A percentile compares a stretch with the other conserved stretches of the same genome.
Conservation (phyloP, 2,329 filamentous ascomycete species). For the Colletotrichum sp. region DNA sequence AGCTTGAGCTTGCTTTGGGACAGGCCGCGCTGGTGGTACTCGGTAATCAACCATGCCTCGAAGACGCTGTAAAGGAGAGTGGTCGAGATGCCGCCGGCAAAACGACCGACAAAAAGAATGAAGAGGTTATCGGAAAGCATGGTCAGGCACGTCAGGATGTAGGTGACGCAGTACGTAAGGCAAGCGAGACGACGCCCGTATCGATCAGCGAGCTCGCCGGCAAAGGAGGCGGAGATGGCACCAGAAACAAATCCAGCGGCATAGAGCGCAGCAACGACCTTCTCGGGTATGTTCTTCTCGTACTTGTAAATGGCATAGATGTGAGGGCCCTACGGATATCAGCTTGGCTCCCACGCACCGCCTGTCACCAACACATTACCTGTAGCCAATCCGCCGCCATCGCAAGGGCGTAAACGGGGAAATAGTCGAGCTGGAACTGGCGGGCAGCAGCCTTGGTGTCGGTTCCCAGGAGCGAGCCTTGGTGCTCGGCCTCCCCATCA, state of each 20-base stretch:
- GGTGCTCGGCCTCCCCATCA: conserved; percentile 8
- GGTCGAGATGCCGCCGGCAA: conserved; percentile 59
- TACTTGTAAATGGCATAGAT: conserved; percentile 59
- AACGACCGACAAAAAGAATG: conserved; percentile 57
- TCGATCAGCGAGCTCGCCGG: conserved; percentile 43
- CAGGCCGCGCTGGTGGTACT: conserved; percentile 54
- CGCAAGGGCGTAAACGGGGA: conserved; percentile 31
- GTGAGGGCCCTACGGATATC: conserved; percentile 42
- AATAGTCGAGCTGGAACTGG: conserved; percentile 27
- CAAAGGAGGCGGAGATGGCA: conserved; percentile 47
- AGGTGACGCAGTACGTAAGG: conserved; percentile 57
- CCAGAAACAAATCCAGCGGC: conserved; percentile 53
- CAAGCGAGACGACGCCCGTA: conserved; percentile 56
- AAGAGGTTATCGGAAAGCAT: conserved; percentile 47
- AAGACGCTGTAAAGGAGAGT: conserved; percentile 64
- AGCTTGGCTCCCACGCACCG: not conserved
- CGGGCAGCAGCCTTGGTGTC: conserved; percentile 13
- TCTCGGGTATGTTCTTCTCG: conserved; percentile 49
- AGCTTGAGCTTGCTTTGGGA: conserved; percentile 45
- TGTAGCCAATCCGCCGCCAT: conserved; percentile 39
- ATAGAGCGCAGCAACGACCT: conserved; percentile 48
- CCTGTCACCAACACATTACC: conserved; percentile 16
- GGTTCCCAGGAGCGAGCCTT: not conserved
- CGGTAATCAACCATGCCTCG: conserved; percentile 65
- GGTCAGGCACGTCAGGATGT: conserved; percentile 55